A percentile compares a stretch with the other conserved stretches of the same genome.
Evolutionary conservation across 768 basidiomycete species (phyloP).

Genomic region (Suillus sp.): DNA sequence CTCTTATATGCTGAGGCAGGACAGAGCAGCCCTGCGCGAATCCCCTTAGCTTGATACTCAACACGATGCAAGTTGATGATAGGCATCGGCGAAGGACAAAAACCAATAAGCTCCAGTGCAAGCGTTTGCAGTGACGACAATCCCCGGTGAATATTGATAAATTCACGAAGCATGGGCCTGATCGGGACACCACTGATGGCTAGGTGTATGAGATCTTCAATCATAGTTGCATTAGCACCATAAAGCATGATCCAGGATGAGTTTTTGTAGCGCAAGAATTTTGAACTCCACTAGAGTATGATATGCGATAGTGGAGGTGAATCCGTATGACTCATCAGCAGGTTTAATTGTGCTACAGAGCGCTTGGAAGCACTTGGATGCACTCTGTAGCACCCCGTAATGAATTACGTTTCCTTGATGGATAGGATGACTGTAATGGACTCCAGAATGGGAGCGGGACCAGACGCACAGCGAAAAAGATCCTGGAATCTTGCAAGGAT

Average conservation of each 20-base stretch:
- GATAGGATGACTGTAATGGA: not conserved
- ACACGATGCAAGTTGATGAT: not conserved
- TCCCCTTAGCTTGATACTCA: not conserved
- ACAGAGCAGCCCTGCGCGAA: not conserved
- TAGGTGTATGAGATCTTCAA: not conserved
- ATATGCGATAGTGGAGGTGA: too few relatives aligned
- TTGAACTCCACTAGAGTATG: too few relatives aligned
- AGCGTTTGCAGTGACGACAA: not conserved
- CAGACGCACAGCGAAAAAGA: not conserved
- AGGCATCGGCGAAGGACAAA: not conserved
- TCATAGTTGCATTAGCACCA: too few relatives aligned
- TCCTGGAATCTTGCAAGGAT: not conserved
- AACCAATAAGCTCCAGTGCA: not conserved
- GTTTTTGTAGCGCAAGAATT: too few relatives aligned
- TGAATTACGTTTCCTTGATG: too few relatives aligned
- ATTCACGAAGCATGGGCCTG: not conserved
- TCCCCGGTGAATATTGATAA: not conserved
- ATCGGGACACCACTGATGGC: not conserved
- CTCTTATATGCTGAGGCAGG: not conserved
- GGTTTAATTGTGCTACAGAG: too few relatives aligned
- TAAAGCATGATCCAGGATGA: too few relatives aligned
- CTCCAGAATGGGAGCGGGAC: not conserved
- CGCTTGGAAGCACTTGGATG: too few relatives aligned
- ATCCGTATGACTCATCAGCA: too few relatives aligned
- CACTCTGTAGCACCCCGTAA: too few relatives aligned